phyloP scores from a whole-genome alignment of 225 moss, liverwort and hornwort genomes.

The Polytrichum commune region DNA sequence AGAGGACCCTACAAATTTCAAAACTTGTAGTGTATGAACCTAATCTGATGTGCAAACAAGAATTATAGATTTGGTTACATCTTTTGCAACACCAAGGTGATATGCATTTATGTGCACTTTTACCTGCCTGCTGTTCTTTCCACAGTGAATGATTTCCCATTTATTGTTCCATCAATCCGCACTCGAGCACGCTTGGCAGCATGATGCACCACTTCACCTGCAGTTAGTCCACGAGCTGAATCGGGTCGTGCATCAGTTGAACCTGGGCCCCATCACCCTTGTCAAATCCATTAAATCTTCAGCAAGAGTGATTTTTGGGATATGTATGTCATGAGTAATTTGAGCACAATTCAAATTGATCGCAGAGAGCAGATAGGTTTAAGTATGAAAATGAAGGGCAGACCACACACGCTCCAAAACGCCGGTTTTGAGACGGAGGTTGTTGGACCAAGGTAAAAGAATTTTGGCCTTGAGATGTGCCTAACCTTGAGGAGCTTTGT shows the following conservation, averaged over 20 bases:
- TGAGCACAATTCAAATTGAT: too few relatives aligned
- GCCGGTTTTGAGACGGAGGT: too few relatives aligned
- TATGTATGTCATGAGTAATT: too few relatives aligned
- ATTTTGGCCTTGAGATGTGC: too few relatives aligned
- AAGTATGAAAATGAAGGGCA: too few relatives aligned
- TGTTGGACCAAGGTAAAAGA: too few relatives aligned
- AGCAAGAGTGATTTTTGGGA: too few relatives aligned
- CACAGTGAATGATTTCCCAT: conserved; percentile 67
- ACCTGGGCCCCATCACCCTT: conserved; percentile 35
- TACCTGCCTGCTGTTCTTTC: conserved; percentile 91
- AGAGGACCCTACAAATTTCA: not conserved
- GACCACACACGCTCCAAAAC: too few relatives aligned
- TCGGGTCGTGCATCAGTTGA: conserved; percentile 95
- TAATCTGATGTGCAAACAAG: conserved; percentile 7
- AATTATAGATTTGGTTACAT: not conserved
- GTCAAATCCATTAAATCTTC: not conserved
- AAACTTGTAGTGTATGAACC: not conserved
- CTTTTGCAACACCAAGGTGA: too few relatives aligned
- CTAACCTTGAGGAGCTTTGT: too few relatives aligned
- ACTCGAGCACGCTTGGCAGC: conserved; percentile 87
- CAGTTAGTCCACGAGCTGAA: conserved; percentile 69
- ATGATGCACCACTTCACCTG: conserved; percentile 88
- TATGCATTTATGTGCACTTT: conserved; percentile 2
- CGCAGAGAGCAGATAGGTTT: too few relatives aligned
- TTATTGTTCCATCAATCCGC: conserved; percentile 77